Conservation (phyloP, 176 grass and related monocot species). For the Saccharum officinarum region DNA sequence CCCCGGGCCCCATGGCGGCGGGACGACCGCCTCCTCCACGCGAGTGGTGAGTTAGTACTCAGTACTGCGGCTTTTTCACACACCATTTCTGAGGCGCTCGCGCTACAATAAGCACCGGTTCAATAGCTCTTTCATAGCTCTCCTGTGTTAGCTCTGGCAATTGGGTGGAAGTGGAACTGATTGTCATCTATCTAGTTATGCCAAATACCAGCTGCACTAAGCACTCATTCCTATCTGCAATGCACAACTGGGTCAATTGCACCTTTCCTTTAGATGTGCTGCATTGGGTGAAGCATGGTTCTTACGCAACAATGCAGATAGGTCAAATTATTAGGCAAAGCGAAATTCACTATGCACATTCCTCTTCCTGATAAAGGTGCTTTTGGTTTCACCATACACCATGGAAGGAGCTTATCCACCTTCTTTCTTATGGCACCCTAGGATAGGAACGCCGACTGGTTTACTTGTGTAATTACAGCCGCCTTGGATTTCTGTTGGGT, state of each 20-base stretch:
- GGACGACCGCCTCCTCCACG: constrained; percentile 53
- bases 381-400: neutral
- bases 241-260: neutral
- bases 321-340: neutral
- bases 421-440: neutral
- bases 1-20: constrained; percentile 27
- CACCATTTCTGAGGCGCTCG: neutral
- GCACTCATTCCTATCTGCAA: neutral
- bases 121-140: neutral
- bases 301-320: neutral
- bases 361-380: neutral
- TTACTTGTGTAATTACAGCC: neutral
- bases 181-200: neutral
- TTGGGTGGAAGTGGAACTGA: neutral
- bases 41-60: constrained; percentile 49
- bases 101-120: neutral
- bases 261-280: neutral
- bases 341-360: neutral
- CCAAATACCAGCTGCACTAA: neutral
- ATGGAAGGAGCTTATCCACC: neutral
- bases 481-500: neutral
- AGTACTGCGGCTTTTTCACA: neutral
- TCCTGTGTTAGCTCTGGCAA: neutral
- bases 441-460: neutral
- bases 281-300: neutral